Conservation (phyloP, 257 asterid genomes). For the Gynochthodes officinalis region DNA sequence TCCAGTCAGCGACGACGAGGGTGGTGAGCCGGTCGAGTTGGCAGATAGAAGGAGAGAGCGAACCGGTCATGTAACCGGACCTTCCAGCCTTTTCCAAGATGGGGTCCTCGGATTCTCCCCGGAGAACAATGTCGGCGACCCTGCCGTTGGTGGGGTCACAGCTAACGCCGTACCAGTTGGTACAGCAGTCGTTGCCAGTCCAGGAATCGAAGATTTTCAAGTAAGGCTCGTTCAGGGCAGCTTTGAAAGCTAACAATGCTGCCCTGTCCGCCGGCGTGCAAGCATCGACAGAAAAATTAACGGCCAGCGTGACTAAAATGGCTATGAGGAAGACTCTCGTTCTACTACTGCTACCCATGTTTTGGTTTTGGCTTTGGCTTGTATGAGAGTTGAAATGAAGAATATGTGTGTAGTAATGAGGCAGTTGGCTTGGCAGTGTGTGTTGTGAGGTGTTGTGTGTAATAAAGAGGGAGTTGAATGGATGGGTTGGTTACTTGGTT, state of each 20-base stretch:
- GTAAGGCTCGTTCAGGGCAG: slow-evolving; percentile 72
- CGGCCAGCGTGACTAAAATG: slow-evolving; percentile 28
- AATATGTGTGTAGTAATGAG: background rate
- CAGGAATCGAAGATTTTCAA: slow-evolving; percentile 75
- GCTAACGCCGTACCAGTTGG: slow-evolving; percentile 76
- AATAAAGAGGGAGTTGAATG: background rate
- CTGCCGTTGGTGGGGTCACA: slow-evolving; percentile 81
- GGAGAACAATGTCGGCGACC: slow-evolving; percentile 76
- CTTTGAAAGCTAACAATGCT: slow-evolving; percentile 57
- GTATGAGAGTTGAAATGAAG: background rate
- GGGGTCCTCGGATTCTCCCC: slow-evolving; percentile 95
- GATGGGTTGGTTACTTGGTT: background rate
- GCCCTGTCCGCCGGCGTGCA: slow-evolving; percentile 70
- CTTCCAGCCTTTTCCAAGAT: slow-evolving; percentile 81
- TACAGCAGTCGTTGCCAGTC: slow-evolving; percentile 79
- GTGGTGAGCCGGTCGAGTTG: slow-evolving; percentile 74
- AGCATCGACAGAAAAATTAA: slow-evolving; percentile 31
- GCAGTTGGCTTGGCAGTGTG: background rate
- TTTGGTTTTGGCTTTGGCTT: background rate
- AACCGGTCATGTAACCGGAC: slow-evolving; percentile 94
- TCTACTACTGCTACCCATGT: background rate
- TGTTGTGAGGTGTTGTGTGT: background rate
- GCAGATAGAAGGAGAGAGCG: slow-evolving; percentile 67
- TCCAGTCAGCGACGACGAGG: slow-evolving; percentile 90
- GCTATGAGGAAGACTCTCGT: slow-evolving; percentile 15